Percentiles rank a stretch among this genome's conserved stretches.
Evolutionary conservation across 2,329 filamentous ascomycete genomes (phyloP).

Genomic region (Triangularia setosa): DNA sequence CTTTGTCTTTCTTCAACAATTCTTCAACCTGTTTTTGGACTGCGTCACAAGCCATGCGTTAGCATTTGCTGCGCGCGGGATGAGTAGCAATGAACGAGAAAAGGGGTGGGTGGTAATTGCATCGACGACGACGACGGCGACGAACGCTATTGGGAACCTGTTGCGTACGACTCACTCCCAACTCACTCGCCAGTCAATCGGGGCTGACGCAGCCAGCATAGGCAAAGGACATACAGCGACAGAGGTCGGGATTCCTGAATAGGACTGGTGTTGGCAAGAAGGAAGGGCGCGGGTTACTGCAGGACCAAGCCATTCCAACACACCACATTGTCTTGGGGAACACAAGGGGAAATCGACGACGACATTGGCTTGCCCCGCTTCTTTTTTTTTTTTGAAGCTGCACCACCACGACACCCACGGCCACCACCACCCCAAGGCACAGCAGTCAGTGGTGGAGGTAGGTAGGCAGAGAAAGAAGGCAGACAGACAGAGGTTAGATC

Average conservation of each 20-base stretch:
- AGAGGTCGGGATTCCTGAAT: not conserved
- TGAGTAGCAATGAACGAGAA: not conserved
- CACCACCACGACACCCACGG: not conserved
- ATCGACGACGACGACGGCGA: not conserved
- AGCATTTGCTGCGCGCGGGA: not conserved
- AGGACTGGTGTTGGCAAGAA: not conserved
- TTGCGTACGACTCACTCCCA: not conserved
- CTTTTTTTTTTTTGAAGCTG: not conserved
- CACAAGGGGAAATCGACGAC: not conserved
- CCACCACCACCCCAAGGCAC: not conserved
- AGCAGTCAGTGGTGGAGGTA: not conserved
- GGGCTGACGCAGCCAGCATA: not conserved
- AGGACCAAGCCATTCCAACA: not conserved
- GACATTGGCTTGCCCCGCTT: not conserved
- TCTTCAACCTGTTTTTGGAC: not conserved
- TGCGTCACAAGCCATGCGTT: not conserved
- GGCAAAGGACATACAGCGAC: not conserved
- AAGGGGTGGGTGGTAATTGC: not conserved
- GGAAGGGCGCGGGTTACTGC: not conserved
- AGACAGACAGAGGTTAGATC: not conserved
- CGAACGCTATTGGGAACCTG: not conserved
- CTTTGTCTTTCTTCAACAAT: not conserved
- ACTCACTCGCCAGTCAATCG: not conserved
- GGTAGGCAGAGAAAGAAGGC: not conserved
- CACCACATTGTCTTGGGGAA: not conserved